These are phyloP conservation scores for Schoenoplectus tabernaemontani DNA, from an alignment of 202 grass and related monocot genomes.

Conservation along the genomic window DNA sequence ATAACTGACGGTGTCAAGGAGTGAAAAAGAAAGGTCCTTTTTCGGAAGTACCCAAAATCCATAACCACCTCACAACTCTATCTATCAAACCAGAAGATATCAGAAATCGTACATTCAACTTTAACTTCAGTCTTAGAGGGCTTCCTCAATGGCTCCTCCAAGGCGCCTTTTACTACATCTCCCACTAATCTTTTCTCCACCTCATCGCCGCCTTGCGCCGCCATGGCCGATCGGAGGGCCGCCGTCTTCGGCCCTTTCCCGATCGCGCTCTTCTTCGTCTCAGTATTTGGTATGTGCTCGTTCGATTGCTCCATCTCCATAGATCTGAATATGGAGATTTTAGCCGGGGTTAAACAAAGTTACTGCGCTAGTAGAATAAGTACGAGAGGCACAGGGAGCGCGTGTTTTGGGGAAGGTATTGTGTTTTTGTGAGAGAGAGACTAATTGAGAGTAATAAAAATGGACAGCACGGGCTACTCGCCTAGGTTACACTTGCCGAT, in stretches of 20 bases:
- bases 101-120: conserved; percentile 21
- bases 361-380: conserved; percentile 5
- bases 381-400: background rate
- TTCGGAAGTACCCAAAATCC: background rate
- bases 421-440: background rate
- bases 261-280: background rate
- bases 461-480: background rate
- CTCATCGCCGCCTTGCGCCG: background rate
- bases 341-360: background rate
- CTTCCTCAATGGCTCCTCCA: conserved; percentile 5
- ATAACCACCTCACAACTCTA: background rate
- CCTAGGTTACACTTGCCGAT: background rate
- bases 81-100: conserved; percentile 9
- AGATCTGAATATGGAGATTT: conserved; percentile 1
- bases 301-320: conserved; percentile 6
- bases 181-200: background rate
- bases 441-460: background rate
- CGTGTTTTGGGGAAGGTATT: background rate
- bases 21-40: background rate
- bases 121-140: background rate
- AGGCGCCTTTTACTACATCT: background rate
- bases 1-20: background rate
- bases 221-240: background rate
- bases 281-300: background rate
- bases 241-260: background rate